phyloP scores from a whole-genome alignment of 2,329 filamentous ascomycete genomes.

The Teratosphaeria zuluensis region DNA sequence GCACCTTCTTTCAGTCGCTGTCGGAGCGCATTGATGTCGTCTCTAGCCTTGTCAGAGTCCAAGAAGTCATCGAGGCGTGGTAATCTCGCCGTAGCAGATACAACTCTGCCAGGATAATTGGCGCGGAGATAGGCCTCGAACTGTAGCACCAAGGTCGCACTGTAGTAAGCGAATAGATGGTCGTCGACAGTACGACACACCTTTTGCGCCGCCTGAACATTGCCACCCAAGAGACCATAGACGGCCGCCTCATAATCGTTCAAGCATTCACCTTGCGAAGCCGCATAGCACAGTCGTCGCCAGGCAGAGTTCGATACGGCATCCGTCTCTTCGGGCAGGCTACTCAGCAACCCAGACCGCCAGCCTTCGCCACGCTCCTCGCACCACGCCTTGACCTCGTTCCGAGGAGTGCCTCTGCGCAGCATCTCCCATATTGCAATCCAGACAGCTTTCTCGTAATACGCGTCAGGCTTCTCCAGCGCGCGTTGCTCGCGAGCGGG shows the following conservation, averaged over 20 bases:
- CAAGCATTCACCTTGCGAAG: conserved; percentile 55
- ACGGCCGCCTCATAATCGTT: conserved; percentile 80
- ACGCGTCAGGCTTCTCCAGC: conserved; percentile 74
- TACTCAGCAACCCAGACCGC: conserved; percentile 74
- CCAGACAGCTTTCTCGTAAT: conserved; percentile 86
- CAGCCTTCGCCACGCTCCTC: conserved; percentile 76
- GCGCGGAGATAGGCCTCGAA: conserved; percentile 55
- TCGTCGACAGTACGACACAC: conserved; percentile 79
- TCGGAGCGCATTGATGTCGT: conserved; percentile 42
- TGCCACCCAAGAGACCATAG: conserved; percentile 81
- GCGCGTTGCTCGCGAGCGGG: conserved; percentile 66
- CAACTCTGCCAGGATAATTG: conserved; percentile 44
- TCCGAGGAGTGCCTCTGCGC: conserved; percentile 66
- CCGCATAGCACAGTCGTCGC: conserved; percentile 67
- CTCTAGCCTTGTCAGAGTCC: conserved; percentile 28
- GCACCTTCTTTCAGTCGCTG: conserved; percentile 46
- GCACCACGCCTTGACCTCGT: conserved; percentile 76
- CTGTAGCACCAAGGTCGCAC: conserved; percentile 68
- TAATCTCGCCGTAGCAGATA: conserved; percentile 13
- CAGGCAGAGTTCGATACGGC: conserved; percentile 43
- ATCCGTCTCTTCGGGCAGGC: conserved; percentile 32
- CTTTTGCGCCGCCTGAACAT: conserved; percentile 65
- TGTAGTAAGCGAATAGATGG: conserved; percentile 77
- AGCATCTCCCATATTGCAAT: conserved; percentile 89
- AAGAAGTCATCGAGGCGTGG: conserved; percentile 41